These are phyloP conservation scores for Inga oerstediana DNA, from an alignment of 306 rosid species.

Conservation along the genomic window DNA sequence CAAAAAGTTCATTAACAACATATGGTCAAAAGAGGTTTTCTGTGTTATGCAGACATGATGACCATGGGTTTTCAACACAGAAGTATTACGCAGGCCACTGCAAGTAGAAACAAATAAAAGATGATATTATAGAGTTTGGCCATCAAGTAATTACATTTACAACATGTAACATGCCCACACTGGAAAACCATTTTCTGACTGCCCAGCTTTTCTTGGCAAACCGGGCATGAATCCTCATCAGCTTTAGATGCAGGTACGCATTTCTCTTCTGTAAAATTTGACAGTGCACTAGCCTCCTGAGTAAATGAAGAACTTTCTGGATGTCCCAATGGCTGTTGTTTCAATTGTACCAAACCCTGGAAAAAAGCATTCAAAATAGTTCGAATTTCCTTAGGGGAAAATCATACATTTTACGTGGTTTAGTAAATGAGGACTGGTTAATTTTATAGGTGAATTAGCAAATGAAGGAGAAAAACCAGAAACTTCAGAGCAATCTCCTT, in stretches of 20 bases:
- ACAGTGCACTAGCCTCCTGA: conserved; percentile 43
- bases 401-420: background rate
- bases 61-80: conserved; percentile 12
- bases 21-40: conserved; percentile 15
- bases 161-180: conserved; percentile 92
- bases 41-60: conserved; percentile 20
- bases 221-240: conserved; percentile 81
- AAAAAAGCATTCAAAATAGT: conserved; percentile 32
- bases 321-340: conserved; percentile 60
- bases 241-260: conserved; percentile 43
- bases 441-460: conserved; percentile 13
- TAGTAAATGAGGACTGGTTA: background rate
- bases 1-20: background rate
- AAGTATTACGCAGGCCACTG: conserved; percentile 9
- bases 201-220: conserved; percentile 85
- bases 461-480: background rate
- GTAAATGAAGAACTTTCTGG: conserved; percentile 46
- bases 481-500: background rate
- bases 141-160: conserved; percentile 73
- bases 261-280: conserved; percentile 50
- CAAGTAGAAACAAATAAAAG: conserved; percentile 1
- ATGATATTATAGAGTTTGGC: conserved; percentile 25
- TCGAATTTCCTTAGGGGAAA: conserved; percentile 21
- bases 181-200: conserved; percentile 91
- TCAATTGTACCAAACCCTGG: conserved; percentile 83